Evolutionary conservation across 2,329 filamentous ascomycete species (phyloP), one percentile per base, ranked within the genome.

Genomic region (Alternaria tenuissima): DNA sequence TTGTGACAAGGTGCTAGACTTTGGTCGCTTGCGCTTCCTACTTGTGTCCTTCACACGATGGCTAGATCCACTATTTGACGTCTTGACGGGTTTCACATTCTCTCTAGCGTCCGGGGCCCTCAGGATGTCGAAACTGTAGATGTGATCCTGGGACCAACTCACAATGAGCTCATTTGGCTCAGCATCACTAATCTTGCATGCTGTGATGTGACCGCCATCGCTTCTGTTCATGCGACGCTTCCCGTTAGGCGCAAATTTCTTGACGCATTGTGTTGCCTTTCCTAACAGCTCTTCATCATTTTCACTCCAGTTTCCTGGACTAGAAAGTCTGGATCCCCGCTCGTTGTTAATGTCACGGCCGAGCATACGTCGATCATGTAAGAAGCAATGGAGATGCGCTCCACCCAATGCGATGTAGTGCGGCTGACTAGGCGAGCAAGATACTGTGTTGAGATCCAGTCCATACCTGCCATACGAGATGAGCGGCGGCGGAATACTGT

Each of bases 361-460:
- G 22, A 88, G 79, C 88, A 91, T 91, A 7, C 88, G 84, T 57
- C 88, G 82, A 72, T 91, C 88, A 70, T 91, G 88, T 32, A 91
- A 80, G 70, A 91, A 90, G 72, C 88, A 89, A 71, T 91, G 87
- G 9, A 89, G 80, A 74, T 90, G 88, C 7, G 87, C 86, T n/a
- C 88, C 88, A 44, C 88, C 88, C 14, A 91, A 78, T 7, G 88
- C 89, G 67, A 91, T 90, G 69, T 91, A 91, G 69, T 91, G 87
- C 12, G 88, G 88, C 68, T 90, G 88, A 51, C 83, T 88, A 4
- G 86, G 81, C 7, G 88, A 89, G 69, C 88, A 90, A 14, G 88
- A 90, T 24, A 91, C 89, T 3, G 86, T 90, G 70, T 90, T 90
- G 30, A 91, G 79, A 64, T 90, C 88, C 20, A 91, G 77, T 43